These are phyloP conservation scores for Leptographium procerum DNA, from an alignment of 2,329 filamentous ascomycete genomes.

Conservation along the genomic window DNA sequence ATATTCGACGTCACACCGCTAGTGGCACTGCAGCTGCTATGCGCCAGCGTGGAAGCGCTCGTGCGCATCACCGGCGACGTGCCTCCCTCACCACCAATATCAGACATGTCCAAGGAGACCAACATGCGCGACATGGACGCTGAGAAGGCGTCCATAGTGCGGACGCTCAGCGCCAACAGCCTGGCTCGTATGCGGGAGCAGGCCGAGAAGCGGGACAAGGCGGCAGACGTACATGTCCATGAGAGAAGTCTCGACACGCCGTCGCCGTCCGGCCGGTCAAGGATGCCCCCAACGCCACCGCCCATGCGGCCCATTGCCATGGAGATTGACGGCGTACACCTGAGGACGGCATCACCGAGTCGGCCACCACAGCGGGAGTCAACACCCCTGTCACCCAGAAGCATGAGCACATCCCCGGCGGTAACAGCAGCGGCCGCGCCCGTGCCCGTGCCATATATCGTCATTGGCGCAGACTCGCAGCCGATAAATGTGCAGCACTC, in stretches of 20 bases:
- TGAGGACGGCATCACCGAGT: conserved; percentile 21
- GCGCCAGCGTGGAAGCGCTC: conserved; percentile 57
- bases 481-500: conserved; percentile 68
- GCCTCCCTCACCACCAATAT: conserved; percentile 65
- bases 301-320: conserved; percentile 9
- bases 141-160: conserved; percentile 49
- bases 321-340: conserved; percentile 41
- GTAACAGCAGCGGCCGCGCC: conserved; percentile 1
- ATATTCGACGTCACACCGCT: conserved; percentile 62
- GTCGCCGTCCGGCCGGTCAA: conserved; percentile 6
- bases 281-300: conserved; percentile 11
- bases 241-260: neutral
- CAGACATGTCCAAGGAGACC: conserved; percentile 45
- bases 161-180: conserved; percentile 45
- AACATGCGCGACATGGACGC: conserved; percentile 52
- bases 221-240: neutral
- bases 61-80: conserved; percentile 66
- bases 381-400: conserved; percentile 29
- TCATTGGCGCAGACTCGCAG: conserved; percentile 59
- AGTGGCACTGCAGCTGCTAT: conserved; percentile 70
- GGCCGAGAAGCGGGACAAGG: conserved; percentile 23
- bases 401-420: neutral
- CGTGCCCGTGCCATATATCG: conserved; percentile 39
- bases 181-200: conserved; percentile 33
- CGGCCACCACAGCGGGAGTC: conserved; percentile 14